Percentiles rank a stretch among this genome's conserved stretches.
Conservation (phyloP, 2,329 filamentous ascomycete genomes). For the Microcera coccophila region DNA sequence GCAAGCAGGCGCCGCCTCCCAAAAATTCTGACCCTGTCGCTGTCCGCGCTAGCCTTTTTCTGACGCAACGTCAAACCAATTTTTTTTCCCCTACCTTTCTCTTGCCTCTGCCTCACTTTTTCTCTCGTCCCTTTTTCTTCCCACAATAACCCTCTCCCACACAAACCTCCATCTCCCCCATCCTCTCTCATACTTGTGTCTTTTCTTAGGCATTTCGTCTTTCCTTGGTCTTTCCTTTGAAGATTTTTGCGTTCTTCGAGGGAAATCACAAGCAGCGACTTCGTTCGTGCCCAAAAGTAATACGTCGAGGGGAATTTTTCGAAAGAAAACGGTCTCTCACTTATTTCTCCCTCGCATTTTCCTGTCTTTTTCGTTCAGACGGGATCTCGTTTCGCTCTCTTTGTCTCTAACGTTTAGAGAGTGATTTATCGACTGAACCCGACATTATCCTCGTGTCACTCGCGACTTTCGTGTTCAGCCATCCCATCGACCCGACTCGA, state of each 20-base stretch:
- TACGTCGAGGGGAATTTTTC: conserved; percentile 31
- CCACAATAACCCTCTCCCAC: conserved; percentile 31
- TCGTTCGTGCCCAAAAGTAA: conserved; percentile 30
- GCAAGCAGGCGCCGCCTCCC: conserved; percentile 3
- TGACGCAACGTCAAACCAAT: conserved; percentile 30
- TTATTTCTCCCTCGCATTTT: conserved; percentile 30
- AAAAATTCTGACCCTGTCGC: conserved; percentile 24
- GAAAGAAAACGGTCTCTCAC: conserved; percentile 33
- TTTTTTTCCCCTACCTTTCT: conserved; percentile 32
- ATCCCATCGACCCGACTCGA: conserved; percentile 18
- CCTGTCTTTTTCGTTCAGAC: conserved; percentile 30
- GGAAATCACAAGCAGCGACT: conserved; percentile 33
- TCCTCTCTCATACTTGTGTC: conserved; percentile 29
- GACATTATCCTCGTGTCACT: conserved; percentile 14
- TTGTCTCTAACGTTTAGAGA: conserved; percentile 28
- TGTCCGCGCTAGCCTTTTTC: conserved; percentile 30
- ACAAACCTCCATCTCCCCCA: conserved; percentile 27
- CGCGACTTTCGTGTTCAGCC: conserved; percentile 16
- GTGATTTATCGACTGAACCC: conserved; percentile 21
- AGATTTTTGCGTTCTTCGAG: conserved; percentile 43
- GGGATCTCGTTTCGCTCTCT: conserved; percentile 27
- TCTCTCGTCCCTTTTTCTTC: conserved; percentile 31
- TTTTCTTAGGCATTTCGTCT: conserved; percentile 32
- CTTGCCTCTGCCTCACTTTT: conserved; percentile 30
- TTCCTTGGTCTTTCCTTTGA: conserved; percentile 47